Evolutionary conservation across 2,329 filamentous ascomycete species (phyloP), one percentile per base, ranked within the genome.

Genomic region (Alternaria longipes): DNA sequence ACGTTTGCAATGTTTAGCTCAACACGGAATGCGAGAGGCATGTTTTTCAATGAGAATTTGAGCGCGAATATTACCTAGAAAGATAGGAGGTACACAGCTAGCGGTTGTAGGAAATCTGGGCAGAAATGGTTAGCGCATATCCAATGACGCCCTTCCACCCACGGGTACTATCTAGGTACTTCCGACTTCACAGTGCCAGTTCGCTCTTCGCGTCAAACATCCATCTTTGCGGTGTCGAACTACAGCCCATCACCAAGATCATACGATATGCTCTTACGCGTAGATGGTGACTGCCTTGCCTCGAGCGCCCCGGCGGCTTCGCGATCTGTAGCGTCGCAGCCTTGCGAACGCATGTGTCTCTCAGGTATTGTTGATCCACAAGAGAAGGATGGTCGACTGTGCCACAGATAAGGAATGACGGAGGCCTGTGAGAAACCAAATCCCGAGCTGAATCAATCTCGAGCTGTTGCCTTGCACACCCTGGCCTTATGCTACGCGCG

Each of bases 401-500:
- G 34, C 18, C 9, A 18, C n/a, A n/a, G 16, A 46, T 28, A 49
- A 34, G n/a, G 8, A 28, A 16, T 26, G 12, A 46, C 6, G 20
- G 5, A 24, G 20, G 36, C 28, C 12, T 50, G 6, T 12, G 5
- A 7, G 16, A 42, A 32, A 12, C n/a, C 1, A 4, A 11, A 30
- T 12, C 20, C 30, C 3, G 44, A 16, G n/a, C 22, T 28, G 16
- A 14, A 36, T n/a, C 36, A 12, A 14, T 24, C 7, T 40, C 26
- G 5, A 20, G 9, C 32, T 54, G 54, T 47, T 60, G 58, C 54
- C 58, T 60, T 41, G 26, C 16, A 26, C 51, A 49, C 24, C 26
- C 41, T n/a, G 30, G 53, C 11, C 47, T 56, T 24, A 30, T 26
- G 24, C 24, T 50, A 56, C 32, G 28, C 47, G 46, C 58, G 18